Percentiles rank a stretch among this genome's conserved stretches.
Evolutionary conservation across 306 rosid genomes (phyloP).

Genomic region (Spatholobus suberectus): DNA sequence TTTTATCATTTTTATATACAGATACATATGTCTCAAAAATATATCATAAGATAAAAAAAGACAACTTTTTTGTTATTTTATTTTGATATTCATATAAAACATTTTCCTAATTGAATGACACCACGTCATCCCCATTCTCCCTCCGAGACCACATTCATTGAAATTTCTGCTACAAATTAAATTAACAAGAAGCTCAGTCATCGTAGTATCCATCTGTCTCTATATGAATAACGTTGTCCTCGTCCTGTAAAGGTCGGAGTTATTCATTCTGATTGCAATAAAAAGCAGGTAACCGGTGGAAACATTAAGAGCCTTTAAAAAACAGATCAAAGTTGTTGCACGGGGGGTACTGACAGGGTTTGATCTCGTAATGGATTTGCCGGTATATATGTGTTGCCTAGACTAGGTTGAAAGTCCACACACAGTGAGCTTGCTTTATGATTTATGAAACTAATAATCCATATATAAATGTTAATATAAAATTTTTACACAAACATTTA

Average conservation of each 20-base stretch:
- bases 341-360: slow-evolving; percentile 4
- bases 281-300: not conserved
- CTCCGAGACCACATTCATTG: not conserved
- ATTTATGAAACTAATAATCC: too few relatives aligned
- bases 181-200: not conserved
- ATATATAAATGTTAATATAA: too few relatives aligned
- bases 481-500: too few relatives aligned
- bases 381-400: too few relatives aligned
- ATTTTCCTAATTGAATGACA: not conserved
- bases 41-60: not conserved
- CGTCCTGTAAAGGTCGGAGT: not conserved
- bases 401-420: too few relatives aligned
- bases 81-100: not conserved
- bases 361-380: too few relatives aligned
- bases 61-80: not conserved
- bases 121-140: not conserved
- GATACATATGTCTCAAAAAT: not conserved
- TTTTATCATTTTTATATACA: not conserved
- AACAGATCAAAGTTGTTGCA: slow-evolving; percentile 26
- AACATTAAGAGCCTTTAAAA: not conserved
- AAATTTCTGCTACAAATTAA: not conserved
- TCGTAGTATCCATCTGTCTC: not conserved
- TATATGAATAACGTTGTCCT: not conserved
- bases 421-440: too few relatives aligned
- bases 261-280: not conserved